Conservation (phyloP, 2,329 filamentous ascomycete genomes). For the Moelleriella libera region DNA sequence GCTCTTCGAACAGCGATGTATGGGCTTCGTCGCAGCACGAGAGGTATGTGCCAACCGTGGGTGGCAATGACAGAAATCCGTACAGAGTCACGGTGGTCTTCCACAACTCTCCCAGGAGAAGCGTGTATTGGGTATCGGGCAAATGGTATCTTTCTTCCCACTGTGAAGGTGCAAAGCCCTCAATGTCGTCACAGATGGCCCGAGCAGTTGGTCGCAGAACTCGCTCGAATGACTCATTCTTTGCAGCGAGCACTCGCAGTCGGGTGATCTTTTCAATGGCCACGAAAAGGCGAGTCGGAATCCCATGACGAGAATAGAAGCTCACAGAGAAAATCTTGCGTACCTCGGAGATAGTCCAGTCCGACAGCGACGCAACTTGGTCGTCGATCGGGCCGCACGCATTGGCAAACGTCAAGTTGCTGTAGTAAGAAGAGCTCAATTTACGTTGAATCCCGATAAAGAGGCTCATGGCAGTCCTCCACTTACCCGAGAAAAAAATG, state of each 20-base stretch:
- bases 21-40: too few relatives aligned
- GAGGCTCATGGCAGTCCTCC: background rate
- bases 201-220: background rate
- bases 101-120: background rate
- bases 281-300: background rate
- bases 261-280: background rate
- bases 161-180: background rate
- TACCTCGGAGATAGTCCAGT: background rate
- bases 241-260: background rate
- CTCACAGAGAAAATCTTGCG: background rate
- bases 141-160: background rate
- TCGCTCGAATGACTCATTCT: background rate
- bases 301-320: background rate
- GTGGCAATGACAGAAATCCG: background rate
- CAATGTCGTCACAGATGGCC: background rate
- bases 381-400: background rate
- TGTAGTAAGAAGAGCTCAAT: background rate
- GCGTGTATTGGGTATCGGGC: background rate
- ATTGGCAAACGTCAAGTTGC: background rate
- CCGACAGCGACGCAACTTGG: background rate
- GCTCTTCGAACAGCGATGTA: too few relatives aligned
- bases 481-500: background rate
- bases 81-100: background rate
- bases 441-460: background rate
- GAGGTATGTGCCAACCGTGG: background rate